phyloP scores from a whole-genome alignment of 768 basidiomycete species.

The Russula sp. region DNA sequence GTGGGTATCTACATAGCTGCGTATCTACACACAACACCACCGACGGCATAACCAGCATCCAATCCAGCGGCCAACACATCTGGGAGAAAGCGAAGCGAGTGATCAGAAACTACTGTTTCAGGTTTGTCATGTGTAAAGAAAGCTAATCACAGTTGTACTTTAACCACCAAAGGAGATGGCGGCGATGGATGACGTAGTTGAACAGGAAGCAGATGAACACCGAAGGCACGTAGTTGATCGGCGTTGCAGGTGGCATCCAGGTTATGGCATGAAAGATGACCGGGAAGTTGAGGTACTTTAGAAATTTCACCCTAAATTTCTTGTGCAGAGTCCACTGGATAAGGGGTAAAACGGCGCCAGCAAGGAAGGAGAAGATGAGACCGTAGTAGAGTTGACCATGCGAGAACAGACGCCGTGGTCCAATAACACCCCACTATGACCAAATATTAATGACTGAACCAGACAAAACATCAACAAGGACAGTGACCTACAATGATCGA shows the following conservation, averaged over 20 bases:
- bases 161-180: slow-evolving; percentile 36
- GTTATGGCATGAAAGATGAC: slow-evolving; percentile 42
- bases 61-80: too few species aligned
- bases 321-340: slow-evolving; percentile 44
- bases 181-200: slow-evolving; percentile 35
- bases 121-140: neutral
- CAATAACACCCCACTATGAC: slow-evolving; percentile 51
- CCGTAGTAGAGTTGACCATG: slow-evolving; percentile 20
- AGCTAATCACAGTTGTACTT: slow-evolving; percentile 33
- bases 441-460: neutral
- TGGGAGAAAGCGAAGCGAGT: too few species aligned
- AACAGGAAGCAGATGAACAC: slow-evolving; percentile 34
- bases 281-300: slow-evolving; percentile 57
- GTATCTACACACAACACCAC: too few species aligned
- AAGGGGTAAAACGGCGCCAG: slow-evolving; percentile 59
- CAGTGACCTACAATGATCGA: slow-evolving; percentile 51
- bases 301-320: slow-evolving; percentile 23
- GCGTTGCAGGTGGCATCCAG: slow-evolving; percentile 40
- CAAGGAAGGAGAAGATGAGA: slow-evolving; percentile 64
- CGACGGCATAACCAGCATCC: too few species aligned
- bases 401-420: too few species aligned
- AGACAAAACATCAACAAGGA: neutral
- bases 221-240: slow-evolving; percentile 38
- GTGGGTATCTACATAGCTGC: too few species aligned
- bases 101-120: too few species aligned